A percentile compares a stretch with the other conserved stretches of the same genome.
phyloP scores from a whole-genome alignment of 2,329 filamentous ascomycete species.

The Ilyonectria robusta region DNA sequence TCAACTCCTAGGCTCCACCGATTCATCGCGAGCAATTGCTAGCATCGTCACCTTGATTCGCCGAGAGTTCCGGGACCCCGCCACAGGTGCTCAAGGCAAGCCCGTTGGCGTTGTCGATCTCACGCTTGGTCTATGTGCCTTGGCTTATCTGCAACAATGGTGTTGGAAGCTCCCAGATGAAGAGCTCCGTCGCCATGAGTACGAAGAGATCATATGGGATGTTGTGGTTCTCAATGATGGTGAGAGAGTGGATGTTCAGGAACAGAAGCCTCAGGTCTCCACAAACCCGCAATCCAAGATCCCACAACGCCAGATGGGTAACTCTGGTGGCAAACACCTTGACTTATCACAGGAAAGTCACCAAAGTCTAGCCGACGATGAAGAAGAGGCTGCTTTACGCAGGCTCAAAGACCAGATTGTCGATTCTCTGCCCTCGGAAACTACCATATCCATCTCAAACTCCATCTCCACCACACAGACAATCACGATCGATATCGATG shows the following conservation, averaged over 20 bases:
- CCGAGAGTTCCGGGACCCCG: slow-evolving; percentile 75
- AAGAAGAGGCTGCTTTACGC: slow-evolving; percentile 59
- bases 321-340: slow-evolving; percentile 3
- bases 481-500: slow-evolving; percentile 75
- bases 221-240: slow-evolving; percentile 74
- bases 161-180: slow-evolving; percentile 67
- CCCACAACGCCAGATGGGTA: slow-evolving; percentile 11
- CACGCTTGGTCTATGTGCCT: slow-evolving; percentile 71
- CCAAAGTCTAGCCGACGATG: slow-evolving; percentile 41
- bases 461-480: slow-evolving; percentile 73
- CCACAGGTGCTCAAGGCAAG: slow-evolving; percentile 71
- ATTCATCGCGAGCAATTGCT: slow-evolving; percentile 76
- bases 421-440: slow-evolving; percentile 67
- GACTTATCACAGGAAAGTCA: slow-evolving; percentile 6
- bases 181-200: slow-evolving; percentile 61
- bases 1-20: slow-evolving; percentile 77
- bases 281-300: slow-evolving; percentile 6
- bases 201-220: slow-evolving; percentile 76
- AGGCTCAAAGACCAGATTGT: slow-evolving; percentile 68
- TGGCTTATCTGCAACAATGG: slow-evolving; percentile 73
- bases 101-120: slow-evolving; percentile 73
- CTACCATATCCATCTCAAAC: slow-evolving; percentile 73
- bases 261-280: background rate
- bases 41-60: slow-evolving; percentile 76
- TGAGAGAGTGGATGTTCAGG: slow-evolving; percentile 68